Base-by-base conservation (phyloP, 2,329 filamentous ascomycete genomes). In the Cryphonectria nitschkei region DNA sequence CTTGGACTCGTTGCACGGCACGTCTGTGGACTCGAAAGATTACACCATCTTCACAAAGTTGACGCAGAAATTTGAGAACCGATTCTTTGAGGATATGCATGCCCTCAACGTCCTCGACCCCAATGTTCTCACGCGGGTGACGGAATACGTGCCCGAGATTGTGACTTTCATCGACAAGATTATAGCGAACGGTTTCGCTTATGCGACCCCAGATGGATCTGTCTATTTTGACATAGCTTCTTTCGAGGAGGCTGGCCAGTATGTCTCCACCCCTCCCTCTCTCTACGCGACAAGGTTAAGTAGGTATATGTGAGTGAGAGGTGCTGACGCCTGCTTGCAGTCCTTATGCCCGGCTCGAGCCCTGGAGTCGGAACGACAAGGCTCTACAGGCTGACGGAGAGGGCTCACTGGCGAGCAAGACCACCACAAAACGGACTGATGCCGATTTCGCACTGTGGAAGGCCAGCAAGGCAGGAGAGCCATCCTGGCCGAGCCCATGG, bases 361-460 rank as follows among this genome's bases (percentile, higher is more conserved):
- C 95, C 0, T 94, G 94, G 83, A 96, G 92, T 79, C 87, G 92
- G 69, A 94, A 93, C 72, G 92, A 98, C 81, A 92, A 94, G 78
- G 90, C 90, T 3, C 83, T 98, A 34, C 90, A 92, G 75, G 94
- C 94, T 9, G 95, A 98, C 76, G 95, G 95, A 13, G 96, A 98
- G 79, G 95, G 95, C 0, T 92, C 94, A 0, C 80, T 98, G 61
- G 88, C 88, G 0, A 89, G 88, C 77, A 85, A 84, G 71, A 77
- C 86, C 0, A 85, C 84, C 13, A 87, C 84, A 75, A 98, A 98
- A 84, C 89, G 91, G 68, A 90, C 89, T 34, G 85, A 90, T 1
- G 91, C 92, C 8, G 95, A 98, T 77, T 98, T 98, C 81, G 95
- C 94, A 0, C 84, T 98, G 1, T 98, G 94, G 95, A 98, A 98